phyloP scores from a whole-genome alignment of 208 protist genomes.

The Wallacemonas collosoma region DNA sequence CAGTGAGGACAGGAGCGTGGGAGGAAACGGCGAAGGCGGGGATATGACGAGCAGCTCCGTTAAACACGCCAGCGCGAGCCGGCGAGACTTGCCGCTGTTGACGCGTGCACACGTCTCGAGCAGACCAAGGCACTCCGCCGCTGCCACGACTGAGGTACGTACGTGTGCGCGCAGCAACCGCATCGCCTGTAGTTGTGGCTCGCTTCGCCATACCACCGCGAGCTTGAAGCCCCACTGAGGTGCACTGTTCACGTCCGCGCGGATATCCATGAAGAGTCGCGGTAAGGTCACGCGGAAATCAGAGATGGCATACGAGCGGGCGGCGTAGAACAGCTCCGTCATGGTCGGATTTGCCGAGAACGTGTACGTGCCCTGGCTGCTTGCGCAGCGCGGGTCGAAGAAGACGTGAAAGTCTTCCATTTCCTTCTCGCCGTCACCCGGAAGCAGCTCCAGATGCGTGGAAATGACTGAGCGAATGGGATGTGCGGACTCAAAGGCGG shows the following conservation, averaged over 20 bases:
- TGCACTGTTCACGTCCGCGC: slow-evolving; percentile 43
- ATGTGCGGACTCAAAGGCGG: slow-evolving; percentile 76
- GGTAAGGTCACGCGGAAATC: slow-evolving; percentile 53
- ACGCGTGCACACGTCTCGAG: slow-evolving; percentile 37
- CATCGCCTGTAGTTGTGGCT: slow-evolving; percentile 61
- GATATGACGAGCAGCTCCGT: slow-evolving; percentile 62
- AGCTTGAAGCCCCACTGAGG: slow-evolving; percentile 88
- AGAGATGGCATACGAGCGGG: slow-evolving; percentile 49
- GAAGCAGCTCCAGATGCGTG: slow-evolving; percentile 63
- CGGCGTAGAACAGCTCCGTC: slow-evolving; percentile 50
- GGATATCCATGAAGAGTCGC: slow-evolving; percentile 69
- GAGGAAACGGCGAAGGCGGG: slow-evolving; percentile 13
- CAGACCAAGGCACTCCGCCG: neutral
- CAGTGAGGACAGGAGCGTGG: slow-evolving; percentile 25
- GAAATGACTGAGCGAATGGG: slow-evolving; percentile 53
- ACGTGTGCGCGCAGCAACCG: slow-evolving; percentile 48
- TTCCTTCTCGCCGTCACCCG: slow-evolving; percentile 51
- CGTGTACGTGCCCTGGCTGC: slow-evolving; percentile 60
- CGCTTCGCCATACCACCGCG: slow-evolving; percentile 66
- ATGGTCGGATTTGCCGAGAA: slow-evolving; percentile 60
- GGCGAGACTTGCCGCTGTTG: slow-evolving; percentile 78
- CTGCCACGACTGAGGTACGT: slow-evolving; percentile 24
- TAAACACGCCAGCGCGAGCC: slow-evolving; percentile 68
- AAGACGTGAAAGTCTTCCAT: slow-evolving; percentile 32
- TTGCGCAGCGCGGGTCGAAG: slow-evolving; percentile 64